A percentile compares a stretch with the other conserved stretches of the same genome.
Evolutionary conservation across 179 eudicot genomes (phyloP).

Genomic region (Carnegiea gigantea): DNA sequence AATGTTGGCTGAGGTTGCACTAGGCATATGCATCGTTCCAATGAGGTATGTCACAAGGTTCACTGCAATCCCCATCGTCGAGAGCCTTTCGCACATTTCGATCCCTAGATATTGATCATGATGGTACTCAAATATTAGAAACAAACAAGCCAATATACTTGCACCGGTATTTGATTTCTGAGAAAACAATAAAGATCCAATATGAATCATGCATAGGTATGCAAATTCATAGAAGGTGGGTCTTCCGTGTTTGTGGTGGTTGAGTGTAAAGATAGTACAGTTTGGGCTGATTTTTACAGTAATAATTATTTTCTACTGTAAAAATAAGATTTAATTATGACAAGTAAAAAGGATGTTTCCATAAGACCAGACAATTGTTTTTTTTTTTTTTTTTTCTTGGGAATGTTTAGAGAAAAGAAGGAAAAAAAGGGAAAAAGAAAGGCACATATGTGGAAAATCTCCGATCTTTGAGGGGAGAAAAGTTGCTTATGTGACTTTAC

Average conservation of each 20-base stretch:
- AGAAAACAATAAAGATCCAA: not conserved
- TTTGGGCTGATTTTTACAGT: no score
- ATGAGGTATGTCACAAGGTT: constrained; percentile 81
- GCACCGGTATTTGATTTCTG: not conserved
- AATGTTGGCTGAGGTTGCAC: constrained; percentile 74
- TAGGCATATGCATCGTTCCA: constrained; percentile 78
- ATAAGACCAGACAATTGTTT: no score
- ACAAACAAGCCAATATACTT: no score
- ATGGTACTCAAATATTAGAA: no score
- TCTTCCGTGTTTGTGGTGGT: no score
- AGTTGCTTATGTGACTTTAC: not conserved
- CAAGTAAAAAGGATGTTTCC: no score
- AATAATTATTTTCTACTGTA: no score
- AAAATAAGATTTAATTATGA: no score
- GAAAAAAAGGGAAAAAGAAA: not conserved
- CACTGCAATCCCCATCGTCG: constrained; percentile 95
- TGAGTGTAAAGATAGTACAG: no score
- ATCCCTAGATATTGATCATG: constrained; percentile 46
- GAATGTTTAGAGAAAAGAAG: not conserved
- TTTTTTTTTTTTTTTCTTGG: no score
- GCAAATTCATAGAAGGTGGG: no score
- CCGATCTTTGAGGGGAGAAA: not conserved
- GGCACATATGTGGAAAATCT: not conserved
- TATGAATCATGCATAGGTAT: no score
- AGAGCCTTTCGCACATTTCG: constrained; percentile 81